phyloP scores from a whole-genome alignment of 495 filamentous ascomycete species.

The Aspergillus taichungensis region DNA sequence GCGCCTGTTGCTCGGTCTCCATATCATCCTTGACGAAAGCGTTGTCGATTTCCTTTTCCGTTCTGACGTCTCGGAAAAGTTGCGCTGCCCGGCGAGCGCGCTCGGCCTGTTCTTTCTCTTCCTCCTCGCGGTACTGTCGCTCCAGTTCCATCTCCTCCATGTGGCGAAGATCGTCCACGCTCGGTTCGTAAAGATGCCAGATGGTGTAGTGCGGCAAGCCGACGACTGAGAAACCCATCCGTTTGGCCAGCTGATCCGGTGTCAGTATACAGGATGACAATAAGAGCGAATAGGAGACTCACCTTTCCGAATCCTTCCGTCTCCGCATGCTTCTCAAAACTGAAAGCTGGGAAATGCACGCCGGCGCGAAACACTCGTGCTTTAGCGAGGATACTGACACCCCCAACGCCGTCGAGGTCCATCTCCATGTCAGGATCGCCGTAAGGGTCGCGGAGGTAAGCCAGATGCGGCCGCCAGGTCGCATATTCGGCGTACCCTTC shows the following conservation, averaged over 20 bases:
- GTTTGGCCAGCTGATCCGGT: slow-evolving; percentile 74
- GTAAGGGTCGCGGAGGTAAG: slow-evolving; percentile 94
- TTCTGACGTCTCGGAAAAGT: slow-evolving; percentile 56
- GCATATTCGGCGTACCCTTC: slow-evolving; percentile 99
- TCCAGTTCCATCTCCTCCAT: slow-evolving; percentile 97
- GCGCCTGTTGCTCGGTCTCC: slow-evolving; percentile 38
- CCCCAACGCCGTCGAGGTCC: slow-evolving; percentile 97
- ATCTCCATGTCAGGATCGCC: slow-evolving; percentile 99
- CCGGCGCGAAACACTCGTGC: slow-evolving; percentile 89
- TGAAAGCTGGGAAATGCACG: slow-evolving; percentile 97
- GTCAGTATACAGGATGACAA: slow-evolving; percentile 20
- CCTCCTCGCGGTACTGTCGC: slow-evolving; percentile 58
- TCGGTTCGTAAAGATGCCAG: slow-evolving; percentile 99
- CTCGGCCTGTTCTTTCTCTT: slow-evolving; percentile 63
- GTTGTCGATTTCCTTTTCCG: slow-evolving; percentile 80
- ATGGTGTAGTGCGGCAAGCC: slow-evolving; percentile 97
- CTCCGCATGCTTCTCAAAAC: slow-evolving; percentile 97
- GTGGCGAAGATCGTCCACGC: slow-evolving; percentile 90
- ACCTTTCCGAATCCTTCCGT: slow-evolving; percentile 99
- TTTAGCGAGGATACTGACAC: slow-evolving; percentile 95
- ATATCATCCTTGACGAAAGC: slow-evolving; percentile 60
- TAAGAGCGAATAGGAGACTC: slow-evolving; percentile 10
- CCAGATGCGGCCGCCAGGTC: slow-evolving; percentile 95
- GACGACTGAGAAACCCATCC: slow-evolving; percentile 93
- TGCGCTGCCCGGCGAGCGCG: slow-evolving; percentile 3